Conservation (phyloP, 202 grass and related monocot species). For the Digitaria exilis region DNA sequence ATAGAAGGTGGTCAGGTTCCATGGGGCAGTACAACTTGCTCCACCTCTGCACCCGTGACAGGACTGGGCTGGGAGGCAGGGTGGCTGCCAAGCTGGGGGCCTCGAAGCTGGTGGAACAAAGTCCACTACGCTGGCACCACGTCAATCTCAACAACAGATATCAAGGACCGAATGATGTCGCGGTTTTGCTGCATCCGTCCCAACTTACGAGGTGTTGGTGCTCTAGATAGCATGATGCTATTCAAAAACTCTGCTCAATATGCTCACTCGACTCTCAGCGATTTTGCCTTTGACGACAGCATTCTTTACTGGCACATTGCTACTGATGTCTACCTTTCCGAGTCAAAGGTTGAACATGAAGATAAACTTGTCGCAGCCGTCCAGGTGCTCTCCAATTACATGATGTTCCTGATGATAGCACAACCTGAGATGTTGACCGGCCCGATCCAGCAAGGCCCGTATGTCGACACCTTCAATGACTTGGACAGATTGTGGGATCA, state of each 20-base stretch:
- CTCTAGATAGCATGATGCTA: not conserved
- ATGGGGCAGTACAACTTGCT: not conserved
- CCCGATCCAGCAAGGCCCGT: not conserved
- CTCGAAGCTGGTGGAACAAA: not conserved
- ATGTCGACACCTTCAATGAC: not conserved
- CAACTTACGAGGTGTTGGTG: not conserved
- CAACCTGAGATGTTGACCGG: not conserved
- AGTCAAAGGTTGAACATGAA: not conserved
- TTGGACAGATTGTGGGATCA: not conserved
- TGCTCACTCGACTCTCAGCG: not conserved
- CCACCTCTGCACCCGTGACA: not conserved
- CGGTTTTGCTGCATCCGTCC: not conserved
- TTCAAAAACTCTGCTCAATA: not conserved
- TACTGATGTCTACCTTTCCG: not conserved
- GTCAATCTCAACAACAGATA: not conserved
- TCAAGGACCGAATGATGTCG: not conserved
- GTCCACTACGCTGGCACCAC: not conserved
- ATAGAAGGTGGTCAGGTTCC: not conserved
- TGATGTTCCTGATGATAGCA: not conserved
- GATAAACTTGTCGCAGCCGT: not conserved
- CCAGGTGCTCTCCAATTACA: conserved; percentile 7
- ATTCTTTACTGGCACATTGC: not conserved
- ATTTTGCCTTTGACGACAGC: not conserved
- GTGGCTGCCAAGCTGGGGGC: not conserved
- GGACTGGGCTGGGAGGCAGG: not conserved